Conservation (phyloP, 75 land plant genomes). For the Selaginella moellendorffii region DNA sequence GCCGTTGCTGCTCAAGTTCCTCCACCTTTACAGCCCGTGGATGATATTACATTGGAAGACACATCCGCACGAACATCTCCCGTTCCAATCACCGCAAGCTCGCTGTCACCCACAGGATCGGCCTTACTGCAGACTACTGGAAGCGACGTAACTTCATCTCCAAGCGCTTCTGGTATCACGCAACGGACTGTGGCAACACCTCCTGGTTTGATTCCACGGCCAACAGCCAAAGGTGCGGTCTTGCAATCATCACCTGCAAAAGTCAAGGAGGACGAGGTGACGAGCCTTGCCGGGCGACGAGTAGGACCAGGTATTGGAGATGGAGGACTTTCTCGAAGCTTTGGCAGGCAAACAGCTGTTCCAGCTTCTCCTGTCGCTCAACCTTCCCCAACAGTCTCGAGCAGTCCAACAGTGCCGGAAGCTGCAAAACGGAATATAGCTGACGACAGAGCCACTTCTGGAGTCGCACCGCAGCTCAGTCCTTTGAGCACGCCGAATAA, state of each 20-base stretch:
- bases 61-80: conserved; percentile 1
- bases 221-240: conserved; percentile 15
- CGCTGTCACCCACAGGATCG: background rate
- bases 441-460: background rate
- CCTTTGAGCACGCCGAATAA: background rate
- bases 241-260: conserved; percentile 30
- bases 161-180: conserved; percentile 3
- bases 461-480: background rate
- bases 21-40: conserved; percentile 20
- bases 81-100: background rate
- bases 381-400: background rate
- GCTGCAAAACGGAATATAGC: background rate
- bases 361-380: background rate
- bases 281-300: conserved; percentile 35
- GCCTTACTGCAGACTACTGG: no score
- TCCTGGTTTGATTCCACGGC: conserved; percentile 8
- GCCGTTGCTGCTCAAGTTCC: conserved; percentile 26
- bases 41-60: background rate
- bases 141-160: background rate
- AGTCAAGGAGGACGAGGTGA: conserved; percentile 46
- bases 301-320: conserved; percentile 28
- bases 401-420: no score
- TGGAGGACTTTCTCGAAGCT: background rate
- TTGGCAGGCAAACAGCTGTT: background rate
- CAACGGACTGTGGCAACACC: conserved; percentile 4